These are phyloP conservation scores for Paramecium primaurelia DNA, from an alignment of 73 alveolate genomes.

Conservation along the genomic window DNA sequence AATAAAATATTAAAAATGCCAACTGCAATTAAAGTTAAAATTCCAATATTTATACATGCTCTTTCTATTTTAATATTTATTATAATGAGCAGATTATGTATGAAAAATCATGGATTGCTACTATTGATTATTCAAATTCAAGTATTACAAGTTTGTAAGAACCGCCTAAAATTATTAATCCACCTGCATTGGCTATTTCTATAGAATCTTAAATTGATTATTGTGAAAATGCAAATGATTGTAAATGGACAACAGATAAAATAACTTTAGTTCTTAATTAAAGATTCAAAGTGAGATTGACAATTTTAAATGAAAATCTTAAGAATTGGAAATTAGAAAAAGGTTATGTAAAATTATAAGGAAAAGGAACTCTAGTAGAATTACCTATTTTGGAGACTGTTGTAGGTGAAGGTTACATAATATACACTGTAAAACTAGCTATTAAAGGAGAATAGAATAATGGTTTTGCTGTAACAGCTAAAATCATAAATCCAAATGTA, in stretches of 20 bases:
- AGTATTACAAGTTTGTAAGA: not conserved
- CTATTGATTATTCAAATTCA: not conserved
- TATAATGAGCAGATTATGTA: slow-evolving; percentile 19
- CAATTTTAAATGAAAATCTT: not conserved
- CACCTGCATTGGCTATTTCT: not conserved
- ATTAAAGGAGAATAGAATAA: not conserved
- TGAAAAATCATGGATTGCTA: not conserved
- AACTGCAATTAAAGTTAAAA: not conserved
- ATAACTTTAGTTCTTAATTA: not conserved
- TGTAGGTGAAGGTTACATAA: not conserved
- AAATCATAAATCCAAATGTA: not conserved
- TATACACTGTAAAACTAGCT: not conserved
- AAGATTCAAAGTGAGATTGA: not conserved
- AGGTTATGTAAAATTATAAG: not conserved
- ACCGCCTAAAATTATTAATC: not conserved
- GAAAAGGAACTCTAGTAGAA: not conserved
- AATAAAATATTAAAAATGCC: not conserved
- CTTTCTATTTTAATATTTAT: not conserved
- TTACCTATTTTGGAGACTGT: not conserved
- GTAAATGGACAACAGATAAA: not conserved
- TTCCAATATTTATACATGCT: not conserved
- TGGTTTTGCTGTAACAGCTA: not conserved
- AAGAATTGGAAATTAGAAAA: not conserved
- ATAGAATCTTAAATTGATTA: not conserved
- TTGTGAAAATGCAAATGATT: not conserved